phyloP scores from a whole-genome alignment of 371 early-diverging fungal species.

The Apophysomyces sp. region DNA sequence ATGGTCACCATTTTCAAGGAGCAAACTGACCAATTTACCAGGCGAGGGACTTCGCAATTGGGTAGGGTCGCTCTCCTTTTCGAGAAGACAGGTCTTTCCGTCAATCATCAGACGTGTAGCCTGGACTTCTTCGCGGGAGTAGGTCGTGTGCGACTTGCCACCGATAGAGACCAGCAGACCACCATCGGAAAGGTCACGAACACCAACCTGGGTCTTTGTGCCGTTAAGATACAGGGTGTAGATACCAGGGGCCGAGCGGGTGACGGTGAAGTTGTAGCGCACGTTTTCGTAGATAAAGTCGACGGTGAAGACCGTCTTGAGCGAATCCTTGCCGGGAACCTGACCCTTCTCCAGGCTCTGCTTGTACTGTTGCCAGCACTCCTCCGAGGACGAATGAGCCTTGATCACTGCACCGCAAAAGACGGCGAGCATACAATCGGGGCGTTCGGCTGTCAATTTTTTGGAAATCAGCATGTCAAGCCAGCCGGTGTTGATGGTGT shows the following conservation, averaged over 20 bases:
- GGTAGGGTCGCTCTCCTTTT: slow-evolving; percentile 95
- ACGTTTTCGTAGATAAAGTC: slow-evolving; percentile 92
- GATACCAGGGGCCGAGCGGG: slow-evolving; percentile 77
- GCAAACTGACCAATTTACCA: slow-evolving; percentile 94
- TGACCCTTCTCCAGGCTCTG: slow-evolving; percentile 88
- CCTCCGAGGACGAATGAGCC: slow-evolving; percentile 69
- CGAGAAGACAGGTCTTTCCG: slow-evolving; percentile 89
- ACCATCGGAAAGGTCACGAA: slow-evolving; percentile 87
- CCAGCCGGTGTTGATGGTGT: slow-evolving; percentile 96
- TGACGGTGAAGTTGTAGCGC: slow-evolving; percentile 85
- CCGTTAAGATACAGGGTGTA: slow-evolving; percentile 84
- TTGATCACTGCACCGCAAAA: slow-evolving; percentile 92
- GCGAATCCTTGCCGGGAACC: slow-evolving; percentile 75
- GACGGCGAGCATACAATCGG: slow-evolving; percentile 86
- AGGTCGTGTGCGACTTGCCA: slow-evolving; percentile 89
- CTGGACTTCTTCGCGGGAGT: slow-evolving; percentile 88
- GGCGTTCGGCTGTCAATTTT: slow-evolving; percentile 88
- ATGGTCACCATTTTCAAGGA: slow-evolving; percentile 91
- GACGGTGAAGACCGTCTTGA: slow-evolving; percentile 75
- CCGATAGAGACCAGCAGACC: slow-evolving; percentile 90
- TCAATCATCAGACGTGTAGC: slow-evolving; percentile 89
- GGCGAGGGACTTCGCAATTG: slow-evolving; percentile 93
- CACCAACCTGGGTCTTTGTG: slow-evolving; percentile 77
- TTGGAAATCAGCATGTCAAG: slow-evolving; percentile 91
- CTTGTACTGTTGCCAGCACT: slow-evolving; percentile 74